These are phyloP conservation scores for Rhizophora mangle DNA, from an alignment of 345 rosid genomes.

Conservation along the genomic window DNA sequence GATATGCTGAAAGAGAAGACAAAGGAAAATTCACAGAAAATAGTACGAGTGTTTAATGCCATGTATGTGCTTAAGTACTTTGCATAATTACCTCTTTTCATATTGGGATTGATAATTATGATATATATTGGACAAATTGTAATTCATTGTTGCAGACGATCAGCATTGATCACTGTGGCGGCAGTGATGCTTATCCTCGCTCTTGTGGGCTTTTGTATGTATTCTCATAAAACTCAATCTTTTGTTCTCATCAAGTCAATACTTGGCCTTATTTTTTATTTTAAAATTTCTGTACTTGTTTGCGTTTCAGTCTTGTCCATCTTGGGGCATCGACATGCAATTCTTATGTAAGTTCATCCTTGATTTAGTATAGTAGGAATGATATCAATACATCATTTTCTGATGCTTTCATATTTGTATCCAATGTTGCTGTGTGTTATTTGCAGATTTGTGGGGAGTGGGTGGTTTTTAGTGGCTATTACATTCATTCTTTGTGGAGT, in stretches of 20 bases:
- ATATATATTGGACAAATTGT: constrained; percentile 6
- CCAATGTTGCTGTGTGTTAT: constrained; percentile 8
- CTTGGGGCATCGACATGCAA: constrained; percentile 66
- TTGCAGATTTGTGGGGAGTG: constrained; percentile 75
- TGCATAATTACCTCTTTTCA: background rate
- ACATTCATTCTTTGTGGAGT: constrained; percentile 85
- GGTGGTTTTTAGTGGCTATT: constrained; percentile 85
- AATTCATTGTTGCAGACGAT: constrained; percentile 54
- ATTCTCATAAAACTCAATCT: constrained; percentile 1
- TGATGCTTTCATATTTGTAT: constrained; percentile 3
- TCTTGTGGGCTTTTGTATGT: constrained; percentile 81
- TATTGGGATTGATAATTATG: constrained; percentile 3
- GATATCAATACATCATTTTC: background rate
- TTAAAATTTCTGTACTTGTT: constrained; percentile 1
- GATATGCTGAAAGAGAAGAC: constrained; percentile 66
- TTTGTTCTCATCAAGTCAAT: constrained; percentile 17
- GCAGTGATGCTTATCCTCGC: constrained; percentile 82
- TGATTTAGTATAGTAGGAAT: background rate
- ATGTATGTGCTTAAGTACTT: constrained; percentile 51
- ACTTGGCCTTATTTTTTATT: background rate
- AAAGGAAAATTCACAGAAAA: constrained; percentile 60
- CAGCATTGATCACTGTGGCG: constrained; percentile 70
- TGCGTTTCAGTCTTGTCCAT: constrained; percentile 60
- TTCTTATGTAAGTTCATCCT: constrained; percentile 59
- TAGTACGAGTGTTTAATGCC: constrained; percentile 54